Conservation (phyloP, 2,329 filamentous ascomycete genomes). For the Colletotrichum costaricense region DNA sequence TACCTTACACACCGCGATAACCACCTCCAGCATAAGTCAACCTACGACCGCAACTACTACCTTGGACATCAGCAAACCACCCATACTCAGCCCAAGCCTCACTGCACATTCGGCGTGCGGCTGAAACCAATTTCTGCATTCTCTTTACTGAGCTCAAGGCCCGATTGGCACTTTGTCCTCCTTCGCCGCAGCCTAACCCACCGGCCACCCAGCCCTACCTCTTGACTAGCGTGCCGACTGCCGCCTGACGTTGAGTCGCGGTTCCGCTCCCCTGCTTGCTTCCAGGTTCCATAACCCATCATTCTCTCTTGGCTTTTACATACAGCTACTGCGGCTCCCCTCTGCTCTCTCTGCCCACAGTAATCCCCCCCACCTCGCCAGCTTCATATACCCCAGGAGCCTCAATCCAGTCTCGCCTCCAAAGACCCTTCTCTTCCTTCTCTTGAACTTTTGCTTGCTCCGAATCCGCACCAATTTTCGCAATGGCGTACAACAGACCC, state of each 20-base stretch:
- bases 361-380: slow-evolving; percentile 23
- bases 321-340: slow-evolving; percentile 24
- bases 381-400: slow-evolving; percentile 31
- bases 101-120: slow-evolving; percentile 16
- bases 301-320: not conserved
- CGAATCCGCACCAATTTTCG: slow-evolving; percentile 35
- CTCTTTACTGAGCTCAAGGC: slow-evolving; percentile 6
- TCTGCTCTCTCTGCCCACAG: slow-evolving; percentile 13
- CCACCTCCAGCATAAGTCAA: not conserved
- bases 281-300: not conserved
- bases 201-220: slow-evolving; percentile 14
- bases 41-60: not conserved
- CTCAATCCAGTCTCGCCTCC: slow-evolving; percentile 11
- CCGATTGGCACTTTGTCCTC: slow-evolving; percentile 25
- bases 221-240: slow-evolving; percentile 28
- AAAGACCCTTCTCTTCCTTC: not conserved
- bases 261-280: slow-evolving; percentile 8
- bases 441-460: slow-evolving; percentile 9
- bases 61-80: not conserved
- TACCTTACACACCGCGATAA: not conserved
- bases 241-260: slow-evolving; percentile 30
- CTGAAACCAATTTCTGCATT: slow-evolving; percentile 23
- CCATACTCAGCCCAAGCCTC: slow-evolving; percentile 18
- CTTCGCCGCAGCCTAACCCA: slow-evolving; percentile 27
- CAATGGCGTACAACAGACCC: slow-evolving; percentile 93